Base-by-base conservation (phyloP, 2,329 filamentous ascomycete genomes). In the Nectriaceae sp. region DNA sequence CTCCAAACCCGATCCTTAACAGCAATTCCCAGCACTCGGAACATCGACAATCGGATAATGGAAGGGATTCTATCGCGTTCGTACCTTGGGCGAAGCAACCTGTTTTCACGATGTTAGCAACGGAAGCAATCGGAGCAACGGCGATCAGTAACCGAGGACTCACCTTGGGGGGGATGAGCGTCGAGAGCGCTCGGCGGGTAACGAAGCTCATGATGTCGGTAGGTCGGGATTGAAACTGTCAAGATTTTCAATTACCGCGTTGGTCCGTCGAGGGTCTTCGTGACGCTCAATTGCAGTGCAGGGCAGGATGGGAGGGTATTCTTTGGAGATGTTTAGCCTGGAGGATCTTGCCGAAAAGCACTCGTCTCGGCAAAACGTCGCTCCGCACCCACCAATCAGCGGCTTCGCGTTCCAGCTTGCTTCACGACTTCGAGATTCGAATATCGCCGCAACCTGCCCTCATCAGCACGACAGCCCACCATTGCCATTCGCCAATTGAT, bases 81-180 rank as follows among this genome's bases (percentile, higher is more conserved):
- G 75, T 88, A 94, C 89, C 78, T 83, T 88, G 59, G 89, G 89
- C 70, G 89, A 92, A 65, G 89, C 88, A 71, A 94, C 82, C 88
- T 92, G 46, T 49, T 58, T 62, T 54, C 52, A n/a, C 49, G 42
- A 42, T 48, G 62, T 78, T 69, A 79, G 75, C 59, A 67, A 65
- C 60, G 60, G 57, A 56, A 60, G 59, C 60, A 61, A 57, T 57
- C 57, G 57, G 56, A 63, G 56, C 51, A 58, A 52, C 53, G 49
- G 52, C 43, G 53, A 45, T 41, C 47, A 50, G 55, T 55, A 52
- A 56, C 49, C 59, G 53, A 58, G 52, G 54, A 64, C 79, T 64
- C 80, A 96, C 93, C 91, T 99, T 99, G 70, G 95, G 94, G 65
- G 95, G 95, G 68, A 99, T 97, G 75, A 99, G 88, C 82, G 95